A percentile compares a stretch with the other conserved stretches of the same genome.
These are phyloP conservation scores for Gamsiella multidivaricata DNA, from an alignment of 192 early-diverging fungal species.

Conservation along the genomic window DNA sequence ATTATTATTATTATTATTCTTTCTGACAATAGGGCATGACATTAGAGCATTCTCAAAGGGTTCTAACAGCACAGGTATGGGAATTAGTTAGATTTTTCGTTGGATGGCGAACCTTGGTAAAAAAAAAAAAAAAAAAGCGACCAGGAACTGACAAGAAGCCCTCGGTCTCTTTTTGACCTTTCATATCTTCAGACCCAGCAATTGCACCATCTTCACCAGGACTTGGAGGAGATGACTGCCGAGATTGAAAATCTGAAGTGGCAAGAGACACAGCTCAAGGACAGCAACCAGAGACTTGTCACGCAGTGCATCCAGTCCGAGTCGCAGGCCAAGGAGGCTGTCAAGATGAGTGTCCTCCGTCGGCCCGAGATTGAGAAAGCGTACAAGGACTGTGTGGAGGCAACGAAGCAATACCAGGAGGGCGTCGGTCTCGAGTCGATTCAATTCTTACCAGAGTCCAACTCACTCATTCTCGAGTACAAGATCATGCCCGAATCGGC, in stretches of 20 bases:
- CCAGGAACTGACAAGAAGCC: too few relatives aligned
- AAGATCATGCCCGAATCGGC: conserved; percentile 27
- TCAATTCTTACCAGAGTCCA: conserved; percentile 31
- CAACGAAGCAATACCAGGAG: conserved; percentile 43
- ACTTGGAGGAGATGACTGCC: conserved; percentile 29
- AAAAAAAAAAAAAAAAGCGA: too few relatives aligned
- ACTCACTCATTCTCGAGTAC: conserved; percentile 32
- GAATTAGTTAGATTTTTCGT: neutral
- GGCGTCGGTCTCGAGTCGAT: conserved; percentile 44
- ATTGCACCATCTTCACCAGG: conserved; percentile 34
- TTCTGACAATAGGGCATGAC: conserved; percentile 38
- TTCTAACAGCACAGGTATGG: conserved; percentile 34
- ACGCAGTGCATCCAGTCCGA: conserved; percentile 19
- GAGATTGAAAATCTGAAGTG: conserved; percentile 43
- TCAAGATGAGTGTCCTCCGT: conserved; percentile 37
- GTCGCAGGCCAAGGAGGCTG: conserved; percentile 36
- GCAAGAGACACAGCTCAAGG: conserved; percentile 36
- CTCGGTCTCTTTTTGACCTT: neutral
- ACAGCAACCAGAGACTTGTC: conserved; percentile 27
- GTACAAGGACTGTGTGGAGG: conserved; percentile 37
- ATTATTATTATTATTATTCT: neutral
- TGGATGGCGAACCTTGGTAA: neutral
- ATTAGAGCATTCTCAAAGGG: conserved; percentile 23
- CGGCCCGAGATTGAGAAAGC: conserved; percentile 38
- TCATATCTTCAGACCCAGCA: conserved; percentile 27